These are phyloP conservation scores for Penicillium bialowiezense DNA, from an alignment of 495 filamentous ascomycete genomes.

Conservation along the genomic window DNA sequence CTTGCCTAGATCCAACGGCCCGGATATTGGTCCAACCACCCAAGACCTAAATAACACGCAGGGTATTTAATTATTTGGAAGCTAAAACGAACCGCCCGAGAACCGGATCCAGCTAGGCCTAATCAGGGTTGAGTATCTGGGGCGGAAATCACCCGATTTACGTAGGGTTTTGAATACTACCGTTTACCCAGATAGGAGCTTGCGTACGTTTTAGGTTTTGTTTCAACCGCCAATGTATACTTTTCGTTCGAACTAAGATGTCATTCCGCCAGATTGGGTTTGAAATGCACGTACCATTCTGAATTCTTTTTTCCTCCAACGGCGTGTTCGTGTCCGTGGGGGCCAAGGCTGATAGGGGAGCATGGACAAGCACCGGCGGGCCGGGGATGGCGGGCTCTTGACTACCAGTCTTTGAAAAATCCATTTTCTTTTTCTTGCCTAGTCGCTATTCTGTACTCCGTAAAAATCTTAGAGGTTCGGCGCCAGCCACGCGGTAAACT, in stretches of 20 bases:
- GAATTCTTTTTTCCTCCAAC: constrained; percentile 9
- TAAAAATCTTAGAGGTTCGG: background rate
- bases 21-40: background rate
- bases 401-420: background rate
- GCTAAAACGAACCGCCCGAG: background rate
- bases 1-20: background rate
- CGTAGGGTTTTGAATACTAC: background rate
- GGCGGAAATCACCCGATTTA: background rate
- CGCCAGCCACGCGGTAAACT: background rate
- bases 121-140: background rate
- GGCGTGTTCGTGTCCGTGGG: constrained; percentile 23
- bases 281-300: background rate
- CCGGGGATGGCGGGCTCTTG: constrained; percentile 2
- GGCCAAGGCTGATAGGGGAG: constrained; percentile 11
- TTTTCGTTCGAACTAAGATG: background rate
- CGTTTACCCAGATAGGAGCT: background rate
- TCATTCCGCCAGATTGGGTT: background rate
- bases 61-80: background rate
- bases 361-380: constrained; percentile 11
- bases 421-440: constrained; percentile 1
- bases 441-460: too few species aligned
- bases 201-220: background rate
- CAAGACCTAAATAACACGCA: background rate
- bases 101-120: background rate
- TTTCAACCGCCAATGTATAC: too few species aligned